Evolutionary conservation across 2,329 filamentous ascomycete genomes (phyloP).

Genomic region (Dactylellina drechsleri): DNA sequence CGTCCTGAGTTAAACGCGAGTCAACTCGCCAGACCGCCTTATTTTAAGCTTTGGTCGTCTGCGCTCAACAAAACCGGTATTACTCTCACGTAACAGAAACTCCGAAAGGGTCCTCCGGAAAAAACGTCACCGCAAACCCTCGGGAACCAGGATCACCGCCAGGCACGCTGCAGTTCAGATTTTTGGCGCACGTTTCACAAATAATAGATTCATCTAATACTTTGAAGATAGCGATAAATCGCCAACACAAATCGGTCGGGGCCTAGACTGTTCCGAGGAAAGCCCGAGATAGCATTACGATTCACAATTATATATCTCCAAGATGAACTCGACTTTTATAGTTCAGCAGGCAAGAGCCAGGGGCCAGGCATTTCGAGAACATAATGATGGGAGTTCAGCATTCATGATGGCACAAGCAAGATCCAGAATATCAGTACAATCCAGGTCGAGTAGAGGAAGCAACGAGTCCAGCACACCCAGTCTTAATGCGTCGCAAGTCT

Average conservation of each 20-base stretch:
- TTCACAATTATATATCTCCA: constrained; percentile 22
- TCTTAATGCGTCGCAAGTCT: constrained; percentile 29
- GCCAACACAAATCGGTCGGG: constrained; percentile 27
- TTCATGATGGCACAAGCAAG: constrained; percentile 50
- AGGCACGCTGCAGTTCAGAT: constrained; percentile 15
- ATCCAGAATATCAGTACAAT: constrained; percentile 49
- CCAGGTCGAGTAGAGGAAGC: constrained; percentile 48
- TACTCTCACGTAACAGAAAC: constrained; percentile 54
- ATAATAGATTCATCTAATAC: constrained; percentile 53
- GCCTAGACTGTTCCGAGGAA: constrained; percentile 4
- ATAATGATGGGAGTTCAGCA: constrained; percentile 37
- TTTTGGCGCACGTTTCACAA: constrained; percentile 49
- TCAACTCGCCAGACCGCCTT: constrained; percentile 6
- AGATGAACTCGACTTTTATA: constrained; percentile 45
- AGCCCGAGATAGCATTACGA: constrained; percentile 35
- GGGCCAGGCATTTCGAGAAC: constrained; percentile 39
- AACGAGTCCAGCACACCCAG: constrained; percentile 39
- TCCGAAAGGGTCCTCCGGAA: constrained; percentile 36
- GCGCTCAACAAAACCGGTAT: constrained; percentile 38
- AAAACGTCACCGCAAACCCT: constrained; percentile 23
- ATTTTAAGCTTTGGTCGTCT: constrained; percentile 26
- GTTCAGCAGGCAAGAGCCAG: constrained; percentile 46
- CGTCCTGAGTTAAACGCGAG: constrained; percentile 2
- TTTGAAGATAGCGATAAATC: constrained; percentile 38
- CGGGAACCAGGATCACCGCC: constrained; percentile 22